phyloP scores from a whole-genome alignment of 192 early-diverging fungal species.

The Coemansia sp. region DNA sequence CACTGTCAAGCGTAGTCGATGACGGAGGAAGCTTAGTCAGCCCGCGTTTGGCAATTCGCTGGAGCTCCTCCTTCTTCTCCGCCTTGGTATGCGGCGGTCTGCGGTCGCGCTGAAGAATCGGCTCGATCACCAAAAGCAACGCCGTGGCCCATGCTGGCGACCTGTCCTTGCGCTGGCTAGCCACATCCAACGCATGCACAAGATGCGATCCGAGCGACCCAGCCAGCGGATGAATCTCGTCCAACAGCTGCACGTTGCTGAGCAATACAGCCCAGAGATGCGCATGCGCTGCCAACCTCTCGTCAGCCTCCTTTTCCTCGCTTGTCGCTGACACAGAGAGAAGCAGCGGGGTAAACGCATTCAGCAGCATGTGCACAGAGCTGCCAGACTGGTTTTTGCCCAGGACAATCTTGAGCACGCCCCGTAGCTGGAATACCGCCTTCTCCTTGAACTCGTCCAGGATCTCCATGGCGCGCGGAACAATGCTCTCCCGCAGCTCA shows the following conservation, averaged over 20 bases:
- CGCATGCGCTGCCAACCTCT: constrained; percentile 45
- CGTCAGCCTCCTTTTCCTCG: constrained; percentile 12
- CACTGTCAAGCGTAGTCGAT: constrained; percentile 20
- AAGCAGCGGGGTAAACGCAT: constrained; percentile 37
- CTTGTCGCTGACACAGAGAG: constrained; percentile 6
- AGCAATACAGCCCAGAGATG: constrained; percentile 51
- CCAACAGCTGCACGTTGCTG: constrained; percentile 29
- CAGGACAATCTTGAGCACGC: constrained; percentile 45
- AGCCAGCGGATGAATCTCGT: constrained; percentile 39
- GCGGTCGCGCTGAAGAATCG: constrained; percentile 44
- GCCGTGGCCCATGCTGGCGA: constrained; percentile 42
- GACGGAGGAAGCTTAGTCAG: constrained; percentile 51
- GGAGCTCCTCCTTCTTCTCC: constrained; percentile 34
- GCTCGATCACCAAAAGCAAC: constrained; percentile 43
- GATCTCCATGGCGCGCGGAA: constrained; percentile 39
- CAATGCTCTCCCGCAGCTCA: constrained; percentile 56
- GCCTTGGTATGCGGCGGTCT: constrained; percentile 28
- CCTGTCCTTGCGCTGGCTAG: constrained; percentile 22
- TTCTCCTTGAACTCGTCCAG: constrained; percentile 41
- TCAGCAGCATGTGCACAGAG: constrained; percentile 30
- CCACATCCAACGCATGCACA: constrained; percentile 34
- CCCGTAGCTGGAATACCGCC: constrained; percentile 33
- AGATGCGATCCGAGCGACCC: constrained; percentile 17
- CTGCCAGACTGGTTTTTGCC: constrained; percentile 30
- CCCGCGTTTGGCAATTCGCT: constrained; percentile 37